Base-by-base conservation (phyloP, 306 rosid species). In the Cicer yamashitae region DNA sequence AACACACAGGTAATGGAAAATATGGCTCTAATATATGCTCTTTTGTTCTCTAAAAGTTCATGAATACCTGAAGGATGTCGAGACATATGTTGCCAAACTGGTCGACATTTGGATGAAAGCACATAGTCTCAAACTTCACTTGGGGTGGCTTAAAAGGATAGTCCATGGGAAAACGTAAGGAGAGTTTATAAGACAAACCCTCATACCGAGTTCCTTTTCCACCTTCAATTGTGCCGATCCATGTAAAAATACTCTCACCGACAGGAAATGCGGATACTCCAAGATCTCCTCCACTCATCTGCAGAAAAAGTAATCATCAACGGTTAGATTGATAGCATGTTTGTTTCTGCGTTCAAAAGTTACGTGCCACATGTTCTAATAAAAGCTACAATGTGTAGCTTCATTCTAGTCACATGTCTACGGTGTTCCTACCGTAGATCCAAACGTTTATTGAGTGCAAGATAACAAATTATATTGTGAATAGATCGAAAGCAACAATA, bases 51-150 rank as follows among this genome's bases (percentile, higher is more conserved):
- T 18, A 15, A 30, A 4, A 50, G 77, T 61, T 41, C 7, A 44
- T 75, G 52, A 62, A 70, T 85, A 94, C 98, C 97, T 94, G 98
- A 76, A 94, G 93, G 73, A 94, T 90, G 86, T 94, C 98, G n/a
- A 94, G 96, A 84, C 96, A 92, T 30, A 94, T 94, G 84, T 92
- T 92, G 87, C 98, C 98, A 81, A 88, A 92, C 87, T 90, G 96
- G 71, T 94, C 97, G 11, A 94, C 94, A 84, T 94, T 91, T 67
- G 98, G 97, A 84, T 91, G 98, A 86, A 94, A 94, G 89, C 98
- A 92, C 91, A 74, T 82, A 0, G 98, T 87, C 87, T 91, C 98
- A 56, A 94, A 94, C 94, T 94, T 91, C 18, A 94, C 93, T 81
- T 84, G 89, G 7, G 97, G 98, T 10, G 97, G 98, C 85, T 91